Percentiles rank a stretch among this genome's conserved stretches.
These are phyloP conservation scores for Venturia oleaginea DNA, from an alignment of 2,329 filamentous ascomycete species.

Conservation along the genomic window DNA sequence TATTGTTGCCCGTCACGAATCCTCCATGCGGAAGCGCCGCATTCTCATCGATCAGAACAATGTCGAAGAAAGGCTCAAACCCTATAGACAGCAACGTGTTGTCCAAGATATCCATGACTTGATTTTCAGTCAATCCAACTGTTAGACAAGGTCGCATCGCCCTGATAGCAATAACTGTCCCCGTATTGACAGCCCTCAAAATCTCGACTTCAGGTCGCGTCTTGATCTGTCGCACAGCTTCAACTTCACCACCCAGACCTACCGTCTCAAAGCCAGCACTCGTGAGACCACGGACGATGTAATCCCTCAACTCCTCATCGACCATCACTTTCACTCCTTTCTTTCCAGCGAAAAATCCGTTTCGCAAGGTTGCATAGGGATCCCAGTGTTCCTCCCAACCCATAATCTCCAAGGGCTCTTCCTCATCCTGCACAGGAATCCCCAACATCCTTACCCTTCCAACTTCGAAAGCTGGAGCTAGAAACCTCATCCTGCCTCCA, in stretches of 20 bases:
- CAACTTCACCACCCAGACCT: constrained; percentile 45
- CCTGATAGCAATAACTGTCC: constrained; percentile 51
- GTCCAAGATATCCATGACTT: constrained; percentile 49
- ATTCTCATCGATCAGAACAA: constrained; percentile 52
- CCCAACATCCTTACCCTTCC: constrained; percentile 49
- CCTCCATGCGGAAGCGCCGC: constrained; percentile 47
- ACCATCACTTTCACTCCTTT: constrained; percentile 44
- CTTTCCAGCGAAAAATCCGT: constrained; percentile 33
- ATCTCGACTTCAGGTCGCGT: constrained; percentile 47
- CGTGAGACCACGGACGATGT: constrained; percentile 49
- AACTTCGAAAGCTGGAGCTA: constrained; percentile 53
- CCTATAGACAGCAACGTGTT: constrained; percentile 45
- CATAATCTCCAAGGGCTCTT: constrained; percentile 40
- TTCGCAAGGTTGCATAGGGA: constrained; percentile 47
- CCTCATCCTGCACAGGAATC: constrained; percentile 43
- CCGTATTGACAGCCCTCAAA: constrained; percentile 53
- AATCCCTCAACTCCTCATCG: constrained; percentile 57
- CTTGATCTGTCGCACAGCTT: constrained; percentile 52
- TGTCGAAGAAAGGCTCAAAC: constrained; percentile 52
- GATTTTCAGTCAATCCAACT: constrained; percentile 47
- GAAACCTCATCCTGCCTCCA: constrained; percentile 47
- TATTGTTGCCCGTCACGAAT: constrained; percentile 41
- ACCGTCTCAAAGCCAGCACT: constrained; percentile 47
- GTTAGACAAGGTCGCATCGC: constrained; percentile 44
- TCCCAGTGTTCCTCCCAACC: constrained; percentile 58